These are phyloP conservation scores for Nicotiana otophora DNA, from an alignment of 257 asterid species.

Conservation along the genomic window DNA sequence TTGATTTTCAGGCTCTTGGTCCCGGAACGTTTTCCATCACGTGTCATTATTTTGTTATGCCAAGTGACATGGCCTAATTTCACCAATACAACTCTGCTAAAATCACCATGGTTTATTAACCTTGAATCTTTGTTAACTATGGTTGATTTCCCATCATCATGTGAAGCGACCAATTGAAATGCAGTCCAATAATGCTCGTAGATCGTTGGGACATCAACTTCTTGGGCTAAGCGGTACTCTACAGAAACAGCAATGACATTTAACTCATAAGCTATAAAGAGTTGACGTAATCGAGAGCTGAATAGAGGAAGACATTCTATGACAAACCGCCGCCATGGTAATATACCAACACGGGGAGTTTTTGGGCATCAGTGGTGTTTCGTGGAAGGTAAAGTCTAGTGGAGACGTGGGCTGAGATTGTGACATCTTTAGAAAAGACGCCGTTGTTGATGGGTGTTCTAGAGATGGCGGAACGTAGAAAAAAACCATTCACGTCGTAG, in stretches of 20 bases:
- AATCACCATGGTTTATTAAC: constrained; percentile 16
- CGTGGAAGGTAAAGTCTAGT: constrained; percentile 30
- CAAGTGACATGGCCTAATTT: no score
- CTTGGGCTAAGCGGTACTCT: constrained; percentile 31
- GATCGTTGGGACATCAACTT: constrained; percentile 17
- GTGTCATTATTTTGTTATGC: no score
- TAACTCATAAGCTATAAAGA: constrained; percentile 4
- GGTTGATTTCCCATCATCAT: not conserved
- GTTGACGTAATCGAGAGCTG: constrained; percentile 8
- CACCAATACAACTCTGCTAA: not conserved
- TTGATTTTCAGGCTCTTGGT: no score
- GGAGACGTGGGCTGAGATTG: constrained; percentile 13
- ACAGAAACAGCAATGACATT: constrained; percentile 15
- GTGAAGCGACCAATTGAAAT: constrained; percentile 23
- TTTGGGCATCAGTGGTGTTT: not conserved
- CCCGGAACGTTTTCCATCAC: no score
- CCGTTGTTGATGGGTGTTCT: not conserved
- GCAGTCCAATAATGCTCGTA: constrained; percentile 29
- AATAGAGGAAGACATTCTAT: constrained; percentile 17
- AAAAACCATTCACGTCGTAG: not conserved
- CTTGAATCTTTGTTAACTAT: constrained; percentile 16
- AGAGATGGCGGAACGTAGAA: constrained; percentile 16
- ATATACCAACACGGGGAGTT: constrained; percentile 20
- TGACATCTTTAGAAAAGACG: constrained; percentile 27
- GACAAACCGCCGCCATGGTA: constrained; percentile 33